Evolutionary conservation across 2,329 filamentous ascomycete species (phyloP).

Genomic region (Aspergillus fischeri): DNA sequence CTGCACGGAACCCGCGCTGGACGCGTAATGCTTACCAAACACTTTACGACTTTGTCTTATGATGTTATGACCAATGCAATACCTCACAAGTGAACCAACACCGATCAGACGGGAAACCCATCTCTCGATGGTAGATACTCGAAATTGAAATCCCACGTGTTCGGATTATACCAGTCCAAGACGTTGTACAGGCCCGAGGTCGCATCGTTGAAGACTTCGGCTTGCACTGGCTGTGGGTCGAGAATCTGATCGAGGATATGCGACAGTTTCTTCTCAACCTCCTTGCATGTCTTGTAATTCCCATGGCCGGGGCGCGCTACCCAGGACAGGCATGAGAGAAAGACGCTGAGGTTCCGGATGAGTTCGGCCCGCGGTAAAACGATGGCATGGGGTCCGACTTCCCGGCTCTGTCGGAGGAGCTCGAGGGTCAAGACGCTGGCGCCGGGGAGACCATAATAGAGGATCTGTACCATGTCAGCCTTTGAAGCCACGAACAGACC

Average conservation of each 20-base stretch:
- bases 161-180: constrained; percentile 32
- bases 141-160: constrained; percentile 30
- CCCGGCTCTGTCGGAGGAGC: constrained; percentile 30
- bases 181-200: constrained; percentile 29
- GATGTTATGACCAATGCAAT: constrained; percentile 5
- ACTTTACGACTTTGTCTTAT: constrained; percentile 2
- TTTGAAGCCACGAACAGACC: not conserved
- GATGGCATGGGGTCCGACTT: constrained; percentile 20
- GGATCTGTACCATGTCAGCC: constrained; percentile 16
- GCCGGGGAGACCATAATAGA: constrained; percentile 31
- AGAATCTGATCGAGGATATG: constrained; percentile 33
- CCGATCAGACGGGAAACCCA: constrained; percentile 15
- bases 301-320: constrained; percentile 31
- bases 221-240: constrained; percentile 30
- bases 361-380: constrained; percentile 27
- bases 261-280: constrained; percentile 33
- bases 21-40: not conserved
- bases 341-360: constrained; percentile 33
- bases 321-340: constrained; percentile 31
- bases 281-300: constrained; percentile 33
- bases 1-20: not conserved
- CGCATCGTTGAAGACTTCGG: constrained; percentile 26
- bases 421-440: constrained; percentile 32
- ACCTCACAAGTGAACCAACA: constrained; percentile 1
- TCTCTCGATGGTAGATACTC: constrained; percentile 23